Evolutionary conservation across 163 green algal species (phyloP), one percentile per base, ranked within the genome.

Genomic region (Chlorella variabilis): DNA sequence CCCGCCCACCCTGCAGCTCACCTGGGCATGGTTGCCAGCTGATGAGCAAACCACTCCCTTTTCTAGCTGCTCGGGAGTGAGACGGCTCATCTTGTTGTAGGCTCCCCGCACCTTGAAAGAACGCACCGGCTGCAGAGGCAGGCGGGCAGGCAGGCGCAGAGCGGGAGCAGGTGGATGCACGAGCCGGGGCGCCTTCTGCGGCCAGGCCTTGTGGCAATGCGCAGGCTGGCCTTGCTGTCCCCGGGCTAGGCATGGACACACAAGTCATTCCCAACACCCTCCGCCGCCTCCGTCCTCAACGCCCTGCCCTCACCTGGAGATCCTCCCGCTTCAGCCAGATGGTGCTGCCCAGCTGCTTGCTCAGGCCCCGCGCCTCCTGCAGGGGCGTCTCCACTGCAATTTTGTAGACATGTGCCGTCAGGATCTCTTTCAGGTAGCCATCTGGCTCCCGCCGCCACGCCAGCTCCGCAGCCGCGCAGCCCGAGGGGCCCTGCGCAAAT

Each of bases 71-170:
- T 98, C 93, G 2, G 80, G 59, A 0, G 89, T 90, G 63, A 98
- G 84, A 62, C 90, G 89, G 27, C 92, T 89, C 94, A 99, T 98
- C 85, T 96, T 97, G 88, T 99, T 99, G 92, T 95, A 98, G 0
- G 96, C 96, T 2, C 96, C 96, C 3, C 96, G 88, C 66, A 98
- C 87, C 92, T 99, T 99, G 91, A 99, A 99, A 0, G 90, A 97
- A 83, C 98, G 98, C 59, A 98, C 89, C 2, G 76, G 68, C 88
- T 93, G 87, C 65, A 69, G 6, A 31, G 21, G 42, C 1, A 6
- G n/a, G 18, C n/a, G n/a, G n/a, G n/a, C n/a, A n/a, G n/a, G n/a
- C n/a, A n/a, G n/a, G n/a, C n/a, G n/a, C n/a, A n/a, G n/a, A n/a
- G n/a, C n/a, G n/a, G n/a, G n/a, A n/a, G n/a, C n/a, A n/a, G n/a